These are phyloP conservation scores for Prosopis cineraria DNA, from an alignment of 306 rosid genomes.

Conservation along the genomic window DNA sequence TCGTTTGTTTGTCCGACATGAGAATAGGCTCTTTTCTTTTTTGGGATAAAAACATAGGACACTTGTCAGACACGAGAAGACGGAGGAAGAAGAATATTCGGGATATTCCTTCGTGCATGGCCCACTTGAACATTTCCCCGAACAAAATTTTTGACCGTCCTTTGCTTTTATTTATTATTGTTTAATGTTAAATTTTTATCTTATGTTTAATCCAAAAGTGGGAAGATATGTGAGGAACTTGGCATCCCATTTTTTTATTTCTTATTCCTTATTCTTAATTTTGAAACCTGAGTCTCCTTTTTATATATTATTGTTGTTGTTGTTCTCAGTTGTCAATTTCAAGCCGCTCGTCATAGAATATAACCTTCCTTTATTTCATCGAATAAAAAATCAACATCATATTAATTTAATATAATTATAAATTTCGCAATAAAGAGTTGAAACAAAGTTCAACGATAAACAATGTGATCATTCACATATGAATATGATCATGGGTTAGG, in stretches of 20 bases:
- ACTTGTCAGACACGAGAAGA: too few relatives aligned
- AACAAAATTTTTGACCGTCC: background rate
- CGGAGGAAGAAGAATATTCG: slow-evolving; percentile 1
- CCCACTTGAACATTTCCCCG: background rate
- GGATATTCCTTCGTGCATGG: background rate
- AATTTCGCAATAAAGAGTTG: too few relatives aligned
- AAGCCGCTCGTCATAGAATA: background rate
- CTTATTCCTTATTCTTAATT: background rate
- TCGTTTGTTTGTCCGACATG: too few relatives aligned
- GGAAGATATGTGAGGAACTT: background rate
- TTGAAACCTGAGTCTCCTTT: background rate
- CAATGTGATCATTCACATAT: too few relatives aligned
- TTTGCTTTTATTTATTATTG: background rate
- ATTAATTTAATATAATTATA: too few relatives aligned
- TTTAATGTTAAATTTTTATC: background rate
- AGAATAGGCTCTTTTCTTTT: too few relatives aligned
- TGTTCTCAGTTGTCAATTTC: background rate
- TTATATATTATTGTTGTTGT: background rate
- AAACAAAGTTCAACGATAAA: too few relatives aligned
- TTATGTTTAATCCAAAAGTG: background rate
- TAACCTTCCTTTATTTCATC: background rate
- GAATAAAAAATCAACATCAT: too few relatives aligned
- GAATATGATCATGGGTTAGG: too few relatives aligned
- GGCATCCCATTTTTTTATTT: background rate
- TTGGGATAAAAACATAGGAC: too few relatives aligned